Conservation (phyloP, 139 green algal species). For the Picochlorum sp. region DNA sequence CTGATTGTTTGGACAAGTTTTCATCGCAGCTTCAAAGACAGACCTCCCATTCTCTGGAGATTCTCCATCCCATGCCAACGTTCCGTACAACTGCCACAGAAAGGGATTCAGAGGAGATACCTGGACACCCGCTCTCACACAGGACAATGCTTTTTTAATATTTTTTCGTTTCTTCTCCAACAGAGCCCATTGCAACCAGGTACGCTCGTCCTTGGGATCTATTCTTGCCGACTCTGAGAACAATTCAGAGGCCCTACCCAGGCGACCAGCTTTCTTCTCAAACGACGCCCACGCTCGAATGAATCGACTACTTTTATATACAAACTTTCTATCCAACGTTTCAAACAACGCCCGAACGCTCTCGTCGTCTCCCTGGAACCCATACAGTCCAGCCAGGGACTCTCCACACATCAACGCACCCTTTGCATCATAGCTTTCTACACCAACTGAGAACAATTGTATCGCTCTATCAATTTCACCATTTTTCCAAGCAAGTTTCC, state of each 20-base stretch:
- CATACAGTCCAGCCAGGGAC: conserved; percentile 46
- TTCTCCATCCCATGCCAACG: conserved; percentile 24
- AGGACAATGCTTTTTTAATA: conserved; percentile 28
- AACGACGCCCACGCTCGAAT: conserved; percentile 52
- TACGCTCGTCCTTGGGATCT: conserved; percentile 41
- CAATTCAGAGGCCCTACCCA: conserved; percentile 26
- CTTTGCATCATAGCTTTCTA: conserved; percentile 14
- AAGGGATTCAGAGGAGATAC: conserved; percentile 49
- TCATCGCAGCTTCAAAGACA: conserved; percentile 36
- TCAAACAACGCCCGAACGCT: conserved; percentile 32
- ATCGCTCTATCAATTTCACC: conserved; percentile 30
- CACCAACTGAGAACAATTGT: conserved; percentile 30
- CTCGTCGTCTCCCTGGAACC: conserved; percentile 34
- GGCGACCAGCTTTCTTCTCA: conserved; percentile 53
- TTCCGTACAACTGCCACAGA: conserved; percentile 47
- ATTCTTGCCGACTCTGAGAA: conserved; percentile 10
- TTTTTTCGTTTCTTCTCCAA: conserved; percentile 47
- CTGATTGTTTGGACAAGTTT: conserved; percentile 41
- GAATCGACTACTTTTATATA: conserved; percentile 24
- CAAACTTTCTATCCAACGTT: neutral
- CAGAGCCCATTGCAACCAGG: conserved; percentile 63
- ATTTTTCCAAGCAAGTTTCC: conserved; percentile 36
- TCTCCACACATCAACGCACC: conserved; percentile 46
- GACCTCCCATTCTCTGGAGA: conserved; percentile 17
- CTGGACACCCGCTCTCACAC: conserved; percentile 40